Base-by-base conservation (phyloP, 2,329 filamentous ascomycete species). In the Dendrostoma leiphaemia region DNA sequence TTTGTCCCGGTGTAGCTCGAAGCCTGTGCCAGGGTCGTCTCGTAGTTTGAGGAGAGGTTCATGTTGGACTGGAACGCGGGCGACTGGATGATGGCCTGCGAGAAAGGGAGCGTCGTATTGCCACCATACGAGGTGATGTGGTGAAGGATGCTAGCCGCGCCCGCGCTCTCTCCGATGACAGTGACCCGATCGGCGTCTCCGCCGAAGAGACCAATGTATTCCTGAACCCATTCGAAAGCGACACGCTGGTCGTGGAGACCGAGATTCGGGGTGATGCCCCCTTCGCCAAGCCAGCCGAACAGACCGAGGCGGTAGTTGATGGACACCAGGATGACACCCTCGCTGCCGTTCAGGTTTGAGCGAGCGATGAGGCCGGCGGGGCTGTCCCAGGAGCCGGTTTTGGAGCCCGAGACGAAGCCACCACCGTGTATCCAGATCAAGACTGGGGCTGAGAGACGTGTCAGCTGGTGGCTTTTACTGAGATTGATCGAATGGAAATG, bases 271-370 rank as follows among this genome's bases (percentile, higher is more conserved):
- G 69, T 65, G 28, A 49, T 26, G 3, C 28, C 32, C 12, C 46
- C 54, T 4, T 75, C 76, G 6, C 72, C 72, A 0, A 80, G 67
- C 54, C 72, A 80, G 0, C 78, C 77, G 57, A 72, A 78, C 0
- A 75, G 72, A 13, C 76, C 76, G 3, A 77, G 62, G 15, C 77
- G 69, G 58, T 81, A 80, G 64, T 81, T 80, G 44, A 72, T 71
- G 2, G 71, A 62, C 4, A 79, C 69, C 45, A 74, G 77, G 17
- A 80, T 77, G 41, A 74, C 63, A 41, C 72, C 65, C 47, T 73
- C 70, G 12, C 63, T 60, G 1, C 35, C 35, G 17, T 53, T 23
- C 1, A 56, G 17, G 32, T 38, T 53, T 4, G 54, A 53, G 21
- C 54, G 50, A 10, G 50, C 45, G n/a, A 56, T 44, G 23, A 56